Evolutionary conservation across 192 early-diverging fungal species (phyloP).

Genomic region (Funneliformis geosporum): DNA sequence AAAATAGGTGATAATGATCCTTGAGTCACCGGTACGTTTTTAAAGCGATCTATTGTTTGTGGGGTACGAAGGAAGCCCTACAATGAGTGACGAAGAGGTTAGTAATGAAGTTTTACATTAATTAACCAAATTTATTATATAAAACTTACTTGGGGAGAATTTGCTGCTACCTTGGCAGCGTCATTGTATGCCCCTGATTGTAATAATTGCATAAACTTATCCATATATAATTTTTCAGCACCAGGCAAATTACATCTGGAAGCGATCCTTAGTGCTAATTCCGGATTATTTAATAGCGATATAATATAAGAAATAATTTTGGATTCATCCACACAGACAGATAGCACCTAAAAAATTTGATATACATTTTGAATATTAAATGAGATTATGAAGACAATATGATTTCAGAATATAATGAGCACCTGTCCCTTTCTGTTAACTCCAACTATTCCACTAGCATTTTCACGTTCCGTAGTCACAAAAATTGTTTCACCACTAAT

Average conservation of each 20-base stretch:
- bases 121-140: background rate
- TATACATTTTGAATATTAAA: slow-evolving; percentile 11
- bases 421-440: slow-evolving; percentile 96
- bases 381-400: background rate
- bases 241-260: slow-evolving; percentile 88
- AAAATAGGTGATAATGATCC: slow-evolving; percentile 91
- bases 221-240: slow-evolving; percentile 87
- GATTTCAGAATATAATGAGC: background rate
- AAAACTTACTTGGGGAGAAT: slow-evolving; percentile 72
- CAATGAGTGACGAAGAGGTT: background rate
- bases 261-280: slow-evolving; percentile 88
- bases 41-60: slow-evolving; percentile 93
- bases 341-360: slow-evolving; percentile 69
- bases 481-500: slow-evolving; percentile 99
- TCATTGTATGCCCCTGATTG: slow-evolving; percentile 74
- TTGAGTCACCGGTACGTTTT: slow-evolving; percentile 70
- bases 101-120: background rate
- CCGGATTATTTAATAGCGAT: slow-evolving; percentile 76
- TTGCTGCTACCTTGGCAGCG: slow-evolving; percentile 95
- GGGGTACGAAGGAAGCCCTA: slow-evolving; percentile 92
- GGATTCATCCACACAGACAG: slow-evolving; percentile 89
- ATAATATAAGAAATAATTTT: slow-evolving; percentile 92
- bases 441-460: slow-evolving; percentile 85
- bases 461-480: slow-evolving; percentile 88
- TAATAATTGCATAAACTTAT: slow-evolving; percentile 90